Evolutionary conservation across 2,329 filamentous ascomycete genomes (phyloP), one percentile per base, ranked within the genome.

Genomic region (Alternaria rosae): DNA sequence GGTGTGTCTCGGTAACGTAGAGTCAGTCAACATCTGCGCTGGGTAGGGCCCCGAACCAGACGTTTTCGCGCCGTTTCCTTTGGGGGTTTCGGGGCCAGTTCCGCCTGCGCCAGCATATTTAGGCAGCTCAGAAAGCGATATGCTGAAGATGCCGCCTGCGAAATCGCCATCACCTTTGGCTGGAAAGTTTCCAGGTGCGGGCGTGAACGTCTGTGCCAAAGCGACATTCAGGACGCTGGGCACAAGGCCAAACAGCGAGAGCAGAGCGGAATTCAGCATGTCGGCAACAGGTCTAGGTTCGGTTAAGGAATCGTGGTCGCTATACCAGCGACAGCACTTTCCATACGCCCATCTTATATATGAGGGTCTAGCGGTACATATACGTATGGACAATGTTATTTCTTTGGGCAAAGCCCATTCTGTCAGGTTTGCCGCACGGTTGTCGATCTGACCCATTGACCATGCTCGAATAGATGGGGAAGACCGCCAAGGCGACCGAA

Each of bases 121-220:
- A 13, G 30, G 21, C 15, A 70, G 62, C 26, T 72, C 63, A n/a
- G 63, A 56, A 8, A 72, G 61, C 9, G 68, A 56, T n/a, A 70
- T 65, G 43, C 55, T 57, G 64, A 72, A 71, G 54, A 72, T 71
- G 15, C 67, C 67, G 23, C 70, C 67, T 5, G 67, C 70, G 32
- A 57, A 69, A 60, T 69, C 64, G 44, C 68, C 66, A 52, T 71
- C 69, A 38, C 63, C 66, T 43, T 64, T 71, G 21, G 65, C 65
- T 20, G 67, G 68, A 47, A 68, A 70, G 52, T 69, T 65, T 6
- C 66, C 56, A 17, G 66, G 62, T 41, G 44, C 17, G 13, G 66
- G 66, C 17, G n/a, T 60, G 51, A 70, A 69, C 13, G 62, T 53
- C 38, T 66, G 64, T 28, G 59, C 21, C 43, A 47, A 13, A 30